Conservation (phyloP, 129 eudicot species). For the Tagetes erecta region DNA sequence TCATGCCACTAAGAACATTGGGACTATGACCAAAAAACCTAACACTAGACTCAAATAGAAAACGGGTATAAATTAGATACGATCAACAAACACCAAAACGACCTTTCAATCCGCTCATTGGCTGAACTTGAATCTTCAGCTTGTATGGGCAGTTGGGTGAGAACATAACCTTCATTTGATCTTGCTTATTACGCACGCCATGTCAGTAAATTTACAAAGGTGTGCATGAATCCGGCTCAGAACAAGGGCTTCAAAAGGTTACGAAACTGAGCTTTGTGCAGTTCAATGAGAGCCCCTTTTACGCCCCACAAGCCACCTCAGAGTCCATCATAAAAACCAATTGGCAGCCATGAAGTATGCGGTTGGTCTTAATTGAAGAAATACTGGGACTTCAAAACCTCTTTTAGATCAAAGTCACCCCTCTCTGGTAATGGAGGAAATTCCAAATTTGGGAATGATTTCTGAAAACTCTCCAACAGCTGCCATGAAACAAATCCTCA, state of each 20-base stretch:
- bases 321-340: constrained; percentile 24
- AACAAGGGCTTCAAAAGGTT: constrained; percentile 1
- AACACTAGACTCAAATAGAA: constrained; percentile 28
- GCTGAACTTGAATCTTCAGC: constrained; percentile 10
- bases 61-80: constrained; percentile 22
- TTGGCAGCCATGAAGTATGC: constrained; percentile 27
- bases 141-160: background rate
- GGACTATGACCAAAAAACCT: constrained; percentile 13
- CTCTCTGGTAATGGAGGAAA: constrained; percentile 97
- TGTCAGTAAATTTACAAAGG: constrained; percentile 36
- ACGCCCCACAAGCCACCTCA: background rate
- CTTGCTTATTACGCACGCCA: constrained; percentile 14
- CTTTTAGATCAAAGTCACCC: constrained; percentile 90
- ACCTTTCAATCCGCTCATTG: constrained; percentile 4
- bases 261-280: background rate
- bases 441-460: constrained; percentile 59
- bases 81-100: background rate
- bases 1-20: constrained; percentile 21
- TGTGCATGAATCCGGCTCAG: constrained; percentile 14
- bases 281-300: constrained; percentile 9
- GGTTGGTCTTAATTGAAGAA: constrained; percentile 73
- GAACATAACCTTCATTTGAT: constrained; percentile 13
- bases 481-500: constrained; percentile 29
- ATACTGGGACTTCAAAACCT: constrained; percentile 80
- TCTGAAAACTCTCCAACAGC: constrained; percentile 77